A percentile compares a stretch with the other conserved stretches of the same genome.
phyloP scores from a whole-genome alignment of 768 basidiomycete species.

The Auricularia cornea region DNA sequence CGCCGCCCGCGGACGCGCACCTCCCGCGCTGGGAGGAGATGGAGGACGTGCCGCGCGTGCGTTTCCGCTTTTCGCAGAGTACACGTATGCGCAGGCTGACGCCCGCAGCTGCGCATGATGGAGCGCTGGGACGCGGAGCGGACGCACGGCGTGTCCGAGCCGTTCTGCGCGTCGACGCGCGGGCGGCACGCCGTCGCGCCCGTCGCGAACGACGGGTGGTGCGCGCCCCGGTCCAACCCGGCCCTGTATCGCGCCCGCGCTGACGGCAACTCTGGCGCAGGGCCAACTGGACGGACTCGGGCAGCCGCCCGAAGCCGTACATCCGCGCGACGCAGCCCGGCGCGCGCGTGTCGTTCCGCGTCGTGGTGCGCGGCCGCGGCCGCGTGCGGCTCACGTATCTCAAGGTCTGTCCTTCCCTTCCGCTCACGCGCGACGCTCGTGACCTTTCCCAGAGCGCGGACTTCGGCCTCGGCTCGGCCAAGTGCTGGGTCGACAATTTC shows the following conservation, averaged over 20 bases:
- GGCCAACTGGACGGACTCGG: neutral
- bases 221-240: neutral
- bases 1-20: neutral
- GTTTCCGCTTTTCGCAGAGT: neutral
- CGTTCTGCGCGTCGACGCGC: conserved; percentile 4
- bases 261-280: neutral
- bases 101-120: neutral
- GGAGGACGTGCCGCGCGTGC: neutral
- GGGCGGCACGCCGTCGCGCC: conserved; percentile 6
- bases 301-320: neutral
- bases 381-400: neutral
- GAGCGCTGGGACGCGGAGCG: neutral
- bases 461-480: neutral
- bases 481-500: conserved; percentile 2
- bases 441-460: neutral
- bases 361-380: neutral
- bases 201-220: conserved; percentile 8
- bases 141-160: neutral
- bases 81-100: neutral
- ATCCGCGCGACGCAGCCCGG: conserved; percentile 4
- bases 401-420: neutral
- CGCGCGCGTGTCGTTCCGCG: neutral
- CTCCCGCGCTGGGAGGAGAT: neutral
- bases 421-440: no score
- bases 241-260: no score